These are phyloP conservation scores for Rhizoclosmatium sp. DNA, from an alignment of 192 early-diverging fungal species.

Conservation along the genomic window DNA sequence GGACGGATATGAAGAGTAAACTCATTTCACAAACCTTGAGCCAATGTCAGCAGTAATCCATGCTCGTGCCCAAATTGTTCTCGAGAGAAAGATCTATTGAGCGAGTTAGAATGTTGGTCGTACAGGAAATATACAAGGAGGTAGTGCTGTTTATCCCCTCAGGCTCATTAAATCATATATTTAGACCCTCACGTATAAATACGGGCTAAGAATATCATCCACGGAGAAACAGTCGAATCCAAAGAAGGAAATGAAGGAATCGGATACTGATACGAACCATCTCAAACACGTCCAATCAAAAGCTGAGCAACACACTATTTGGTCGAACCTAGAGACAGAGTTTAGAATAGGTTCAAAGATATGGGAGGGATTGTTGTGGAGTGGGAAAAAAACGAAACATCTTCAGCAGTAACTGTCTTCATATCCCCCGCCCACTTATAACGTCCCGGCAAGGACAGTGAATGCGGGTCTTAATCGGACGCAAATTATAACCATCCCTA, in stretches of 20 bases:
- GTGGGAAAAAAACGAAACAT: background rate
- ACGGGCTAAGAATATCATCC: constrained; percentile 22
- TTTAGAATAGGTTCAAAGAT: background rate
- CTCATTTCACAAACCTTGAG: too few species aligned
- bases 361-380: background rate
- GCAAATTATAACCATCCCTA: constrained; percentile 38
- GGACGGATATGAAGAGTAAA: too few species aligned
- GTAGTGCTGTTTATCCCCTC: background rate
- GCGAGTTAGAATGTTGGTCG: too few species aligned
- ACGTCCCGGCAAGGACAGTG: constrained; percentile 34
- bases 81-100: too few species aligned
- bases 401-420: constrained; percentile 30
- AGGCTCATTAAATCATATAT: constrained; percentile 40
- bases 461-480: constrained; percentile 32
- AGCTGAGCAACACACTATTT: background rate
- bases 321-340: background rate
- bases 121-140: too few species aligned
- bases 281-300: background rate
- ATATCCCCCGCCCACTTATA: constrained; percentile 21
- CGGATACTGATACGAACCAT: background rate
- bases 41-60: too few species aligned
- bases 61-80: too few species aligned
- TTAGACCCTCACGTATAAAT: background rate
- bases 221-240: background rate
- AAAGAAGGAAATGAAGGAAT: background rate